These are phyloP conservation scores for Pseudocercospora pini-densiflorae DNA, from an alignment of 2,329 filamentous ascomycete species.

Conservation along the genomic window DNA sequence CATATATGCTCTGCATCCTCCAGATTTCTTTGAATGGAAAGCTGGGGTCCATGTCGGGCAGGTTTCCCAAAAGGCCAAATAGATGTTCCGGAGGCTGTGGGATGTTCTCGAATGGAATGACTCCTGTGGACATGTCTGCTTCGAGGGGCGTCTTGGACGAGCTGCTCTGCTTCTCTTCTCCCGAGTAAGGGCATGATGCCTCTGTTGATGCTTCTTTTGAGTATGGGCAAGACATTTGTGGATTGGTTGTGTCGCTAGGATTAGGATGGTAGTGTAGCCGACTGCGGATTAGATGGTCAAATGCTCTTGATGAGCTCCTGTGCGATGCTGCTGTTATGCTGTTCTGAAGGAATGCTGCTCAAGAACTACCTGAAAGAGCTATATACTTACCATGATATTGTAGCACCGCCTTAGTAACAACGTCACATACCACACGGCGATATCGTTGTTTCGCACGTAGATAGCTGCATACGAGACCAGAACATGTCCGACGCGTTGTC, in stretches of 20 bases:
- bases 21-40: slow-evolving; percentile 20
- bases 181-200: background rate
- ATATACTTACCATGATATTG: background rate
- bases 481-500: background rate
- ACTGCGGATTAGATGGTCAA: background rate
- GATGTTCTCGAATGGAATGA: slow-evolving; percentile 10
- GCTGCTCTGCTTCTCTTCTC: background rate
- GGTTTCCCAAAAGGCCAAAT: slow-evolving; percentile 24
- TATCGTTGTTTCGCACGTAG: background rate
- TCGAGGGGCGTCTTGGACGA: background rate
- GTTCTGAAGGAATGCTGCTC: background rate
- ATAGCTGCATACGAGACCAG: background rate
- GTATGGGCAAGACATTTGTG: background rate
- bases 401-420: background rate
- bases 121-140: background rate
- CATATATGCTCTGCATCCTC: slow-evolving; percentile 29
- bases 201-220: background rate
- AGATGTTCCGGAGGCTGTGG: slow-evolving; percentile 30
- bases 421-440: background rate
- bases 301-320: background rate
- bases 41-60: slow-evolving; percentile 26
- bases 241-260: background rate
- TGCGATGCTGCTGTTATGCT: background rate
- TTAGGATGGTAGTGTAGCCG: too few relatives aligned
- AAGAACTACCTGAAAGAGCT: background rate